A percentile compares a stretch with the other conserved stretches of the same genome.
Evolutionary conservation across 805 yeast species (phyloP).

Genomic region (Lipomyces japonicus): DNA sequence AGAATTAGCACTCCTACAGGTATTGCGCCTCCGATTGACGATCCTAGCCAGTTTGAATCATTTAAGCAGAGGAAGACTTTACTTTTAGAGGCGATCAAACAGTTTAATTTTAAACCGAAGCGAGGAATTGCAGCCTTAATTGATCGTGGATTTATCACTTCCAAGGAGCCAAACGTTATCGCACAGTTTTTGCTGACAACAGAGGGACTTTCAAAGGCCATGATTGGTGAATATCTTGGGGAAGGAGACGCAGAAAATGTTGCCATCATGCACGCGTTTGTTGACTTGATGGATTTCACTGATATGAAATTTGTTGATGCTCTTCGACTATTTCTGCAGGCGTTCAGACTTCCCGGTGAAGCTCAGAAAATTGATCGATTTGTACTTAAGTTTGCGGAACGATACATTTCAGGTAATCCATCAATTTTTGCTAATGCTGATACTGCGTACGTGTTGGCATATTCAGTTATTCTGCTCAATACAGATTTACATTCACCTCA

Average conservation of each 20-base stretch:
- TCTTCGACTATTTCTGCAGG: slow-evolving; percentile 75
- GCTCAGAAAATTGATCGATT: slow-evolving; percentile 96
- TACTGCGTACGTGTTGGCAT: slow-evolving; percentile 82
- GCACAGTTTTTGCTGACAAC: slow-evolving; percentile 67
- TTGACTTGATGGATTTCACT: slow-evolving; percentile 77
- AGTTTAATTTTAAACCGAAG: slow-evolving; percentile 81
- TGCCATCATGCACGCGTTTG: slow-evolving; percentile 88
- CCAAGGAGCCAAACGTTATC: slow-evolving; percentile 60
- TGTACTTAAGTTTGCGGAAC: slow-evolving; percentile 94
- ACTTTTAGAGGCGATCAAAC: slow-evolving; percentile 67
- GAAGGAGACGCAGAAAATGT: slow-evolving; percentile 77
- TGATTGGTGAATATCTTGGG: slow-evolving; percentile 88
- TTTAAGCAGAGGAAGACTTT: slow-evolving; percentile 80
- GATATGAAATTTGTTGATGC: slow-evolving; percentile 75
- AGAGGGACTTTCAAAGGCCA: slow-evolving; percentile 75
- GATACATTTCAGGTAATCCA: slow-evolving; percentile 86
- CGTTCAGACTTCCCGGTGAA: slow-evolving; percentile 94
- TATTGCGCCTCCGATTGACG: slow-evolving; percentile 44
- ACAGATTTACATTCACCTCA: slow-evolving; percentile 93
- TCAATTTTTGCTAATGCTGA: slow-evolving; percentile 68
- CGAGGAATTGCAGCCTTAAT: slow-evolving; percentile 66
- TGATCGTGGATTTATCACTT: slow-evolving; percentile 57
- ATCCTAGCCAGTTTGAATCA: slow-evolving; percentile 79
- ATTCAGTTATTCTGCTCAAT: slow-evolving; percentile 88
- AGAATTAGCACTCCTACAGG: slow-evolving; percentile 7